These are phyloP conservation scores for Blastocystis sp. DNA, from an alignment of 352 stramenopile genomes.

Conservation along the genomic window DNA sequence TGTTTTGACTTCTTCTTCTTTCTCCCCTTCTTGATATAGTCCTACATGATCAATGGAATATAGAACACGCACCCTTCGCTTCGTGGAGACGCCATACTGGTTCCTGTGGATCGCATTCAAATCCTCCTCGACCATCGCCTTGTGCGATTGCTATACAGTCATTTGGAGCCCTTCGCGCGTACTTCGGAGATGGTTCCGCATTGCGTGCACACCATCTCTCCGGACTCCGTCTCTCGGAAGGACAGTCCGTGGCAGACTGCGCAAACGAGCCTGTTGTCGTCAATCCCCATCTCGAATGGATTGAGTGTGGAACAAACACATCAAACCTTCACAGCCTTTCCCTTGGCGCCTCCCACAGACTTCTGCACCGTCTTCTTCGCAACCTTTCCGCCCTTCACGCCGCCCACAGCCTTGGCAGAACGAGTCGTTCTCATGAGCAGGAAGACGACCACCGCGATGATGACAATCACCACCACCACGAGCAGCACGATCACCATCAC, in stretches of 20 bases:
- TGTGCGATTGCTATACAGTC: conserved; percentile 13
- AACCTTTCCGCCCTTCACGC: too few species aligned
- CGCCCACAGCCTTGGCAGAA: too few species aligned
- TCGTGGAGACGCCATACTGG: conserved; percentile 12
- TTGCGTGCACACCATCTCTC: conserved; percentile 27
- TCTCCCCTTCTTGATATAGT: conserved; percentile 1
- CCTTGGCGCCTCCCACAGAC: too few species aligned
- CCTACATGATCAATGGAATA: conserved; percentile 19
- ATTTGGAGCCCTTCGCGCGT: background rate
- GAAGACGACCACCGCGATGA: too few species aligned
- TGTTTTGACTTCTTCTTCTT: background rate
- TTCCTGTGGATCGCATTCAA: conserved; percentile 25
- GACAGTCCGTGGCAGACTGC: background rate
- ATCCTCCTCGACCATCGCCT: conserved; percentile 41
- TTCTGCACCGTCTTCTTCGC: too few species aligned
- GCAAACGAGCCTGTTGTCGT: background rate
- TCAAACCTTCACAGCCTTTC: too few species aligned
- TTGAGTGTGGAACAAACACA: too few species aligned
- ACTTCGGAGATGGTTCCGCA: conserved; percentile 59
- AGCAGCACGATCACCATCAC: too few species aligned
- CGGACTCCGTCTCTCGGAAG: conserved; percentile 1
- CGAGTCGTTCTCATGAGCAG: too few species aligned
- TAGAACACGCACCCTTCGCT: background rate
- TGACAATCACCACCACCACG: too few species aligned
- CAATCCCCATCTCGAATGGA: background rate